Conservation (phyloP, 768 basidiomycete species). For the Kwoniella europaea region DNA sequence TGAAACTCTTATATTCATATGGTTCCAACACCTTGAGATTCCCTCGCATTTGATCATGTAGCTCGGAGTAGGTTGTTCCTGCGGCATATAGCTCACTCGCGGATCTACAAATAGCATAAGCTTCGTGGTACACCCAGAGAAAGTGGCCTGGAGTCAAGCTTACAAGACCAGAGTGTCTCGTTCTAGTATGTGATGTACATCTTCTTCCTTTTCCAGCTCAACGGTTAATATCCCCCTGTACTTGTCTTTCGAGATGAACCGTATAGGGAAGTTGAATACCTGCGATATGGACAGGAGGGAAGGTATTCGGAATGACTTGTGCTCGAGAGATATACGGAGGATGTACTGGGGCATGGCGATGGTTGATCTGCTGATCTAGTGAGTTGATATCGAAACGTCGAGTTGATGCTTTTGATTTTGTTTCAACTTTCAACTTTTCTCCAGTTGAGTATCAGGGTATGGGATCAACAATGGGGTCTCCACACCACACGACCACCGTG, state of each 20-base stretch:
- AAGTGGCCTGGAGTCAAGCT: slow-evolving; percentile 33
- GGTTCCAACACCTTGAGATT: slow-evolving; percentile 68
- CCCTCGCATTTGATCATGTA: slow-evolving; percentile 67
- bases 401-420: not conserved
- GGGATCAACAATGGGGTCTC: slow-evolving; percentile 10
- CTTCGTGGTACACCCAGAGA: too few species aligned
- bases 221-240: slow-evolving; percentile 41
- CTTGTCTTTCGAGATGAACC: slow-evolving; percentile 63
- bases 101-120: slow-evolving; percentile 59
- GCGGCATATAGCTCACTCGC: slow-evolving; percentile 78
- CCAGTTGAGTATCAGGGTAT: not conserved
- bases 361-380: not conserved
- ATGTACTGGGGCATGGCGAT: slow-evolving; percentile 62
- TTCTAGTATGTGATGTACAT: slow-evolving; percentile 73
- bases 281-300: slow-evolving; percentile 79
- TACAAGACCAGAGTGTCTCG: slow-evolving; percentile 86
- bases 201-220: slow-evolving; percentile 69
- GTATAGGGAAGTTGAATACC: slow-evolving; percentile 69
- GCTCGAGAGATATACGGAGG: slow-evolving; percentile 78
- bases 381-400: not conserved
- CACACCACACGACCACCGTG: slow-evolving; percentile 11
- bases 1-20: slow-evolving; percentile 70
- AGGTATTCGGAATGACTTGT: slow-evolving; percentile 81
- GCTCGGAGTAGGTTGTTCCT: slow-evolving; percentile 69
- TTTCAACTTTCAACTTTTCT: slow-evolving; percentile 10